phyloP scores from a whole-genome alignment of 805 yeast genomes.

The Cyberlindnera mississippiensis region DNA sequence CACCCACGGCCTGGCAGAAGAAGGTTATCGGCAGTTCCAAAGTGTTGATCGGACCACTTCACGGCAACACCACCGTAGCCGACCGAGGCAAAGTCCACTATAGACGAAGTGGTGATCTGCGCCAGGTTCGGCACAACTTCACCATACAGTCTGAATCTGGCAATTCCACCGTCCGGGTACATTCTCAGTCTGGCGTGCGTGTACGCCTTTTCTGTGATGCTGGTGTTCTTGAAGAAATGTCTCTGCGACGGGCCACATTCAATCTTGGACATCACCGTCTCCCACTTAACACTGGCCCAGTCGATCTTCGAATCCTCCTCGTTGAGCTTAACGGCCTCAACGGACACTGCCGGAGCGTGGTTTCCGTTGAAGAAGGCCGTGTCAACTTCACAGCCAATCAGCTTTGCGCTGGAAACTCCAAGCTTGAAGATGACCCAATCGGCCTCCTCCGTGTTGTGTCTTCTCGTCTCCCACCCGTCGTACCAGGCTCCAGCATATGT shows the following conservation, averaged over 20 bases:
- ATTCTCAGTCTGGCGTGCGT: conserved; percentile 81
- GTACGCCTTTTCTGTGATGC: conserved; percentile 56
- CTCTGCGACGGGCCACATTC: conserved; percentile 90
- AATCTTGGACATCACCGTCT: conserved; percentile 55
- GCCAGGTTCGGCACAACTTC: conserved; percentile 70
- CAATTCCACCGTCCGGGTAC: conserved; percentile 99
- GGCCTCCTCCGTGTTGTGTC: conserved; percentile 80
- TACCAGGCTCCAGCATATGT: conserved; percentile 93
- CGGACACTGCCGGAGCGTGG: conserved; percentile 87
- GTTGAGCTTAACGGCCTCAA: conserved; percentile 58
- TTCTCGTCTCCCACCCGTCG: conserved; percentile 98
- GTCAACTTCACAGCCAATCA: conserved; percentile 85
- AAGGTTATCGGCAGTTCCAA: conserved; percentile 86
- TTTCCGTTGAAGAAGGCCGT: conserved; percentile 94
- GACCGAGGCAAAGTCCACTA: conserved; percentile 76
- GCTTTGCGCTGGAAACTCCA: conserved; percentile 78
- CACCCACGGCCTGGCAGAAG: conserved; percentile 90
- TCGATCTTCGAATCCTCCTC: conserved; percentile 23
- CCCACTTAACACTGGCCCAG: conserved; percentile 47
- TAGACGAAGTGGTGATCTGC: conserved; percentile 21
- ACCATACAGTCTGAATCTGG: conserved; percentile 89
- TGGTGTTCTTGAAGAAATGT: conserved; percentile 70
- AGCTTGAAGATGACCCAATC: conserved; percentile 84
- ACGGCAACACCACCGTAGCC: conserved; percentile 87
- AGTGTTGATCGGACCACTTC: conserved; percentile 84